A percentile compares a stretch with the other conserved stretches of the same genome.
phyloP scores from a whole-genome alignment of 2,329 filamentous ascomycete species.

The Didymella keratinophila region DNA sequence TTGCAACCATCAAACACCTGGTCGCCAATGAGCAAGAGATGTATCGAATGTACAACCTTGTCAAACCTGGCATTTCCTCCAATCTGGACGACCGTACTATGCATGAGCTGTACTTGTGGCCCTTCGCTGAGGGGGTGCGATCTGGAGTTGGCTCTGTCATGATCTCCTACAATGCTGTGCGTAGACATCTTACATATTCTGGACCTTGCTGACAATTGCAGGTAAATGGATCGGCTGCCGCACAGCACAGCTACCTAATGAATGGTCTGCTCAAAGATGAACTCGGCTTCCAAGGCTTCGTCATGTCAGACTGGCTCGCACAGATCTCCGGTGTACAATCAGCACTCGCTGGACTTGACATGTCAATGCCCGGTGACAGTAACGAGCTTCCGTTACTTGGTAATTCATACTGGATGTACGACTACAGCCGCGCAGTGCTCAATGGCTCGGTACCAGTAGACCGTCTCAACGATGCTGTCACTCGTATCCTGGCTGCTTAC shows the following conservation, averaged over 20 bases:
- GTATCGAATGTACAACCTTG: conserved; percentile 55
- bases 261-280: conserved; percentile 89
- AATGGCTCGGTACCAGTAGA: conserved; percentile 85
- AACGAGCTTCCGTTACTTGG: conserved; percentile 55
- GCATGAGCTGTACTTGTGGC: conserved; percentile 85
- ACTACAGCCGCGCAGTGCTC: conserved; percentile 77
- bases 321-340: conserved; percentile 82
- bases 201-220: conserved; percentile 22
- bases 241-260: conserved; percentile 78
- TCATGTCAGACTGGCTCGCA: conserved; percentile 90
- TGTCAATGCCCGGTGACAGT: conserved; percentile 78
- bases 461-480: conserved; percentile 86
- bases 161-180: conserved; percentile 72
- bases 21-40: conserved; percentile 76
- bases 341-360: conserved; percentile 83
- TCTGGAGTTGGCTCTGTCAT: conserved; percentile 82
- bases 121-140: conserved; percentile 79
- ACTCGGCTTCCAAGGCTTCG: conserved; percentile 84
- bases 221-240: conserved; percentile 63
- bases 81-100: conserved; percentile 80
- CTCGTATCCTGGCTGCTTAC: conserved; percentile 86
- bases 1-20: conserved; percentile 74
- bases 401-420: conserved; percentile 71
- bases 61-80: conserved; percentile 49
- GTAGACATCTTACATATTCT: conserved; percentile 7